phyloP scores from a whole-genome alignment of 2,329 filamentous ascomycete species.

The Calycina marina region DNA sequence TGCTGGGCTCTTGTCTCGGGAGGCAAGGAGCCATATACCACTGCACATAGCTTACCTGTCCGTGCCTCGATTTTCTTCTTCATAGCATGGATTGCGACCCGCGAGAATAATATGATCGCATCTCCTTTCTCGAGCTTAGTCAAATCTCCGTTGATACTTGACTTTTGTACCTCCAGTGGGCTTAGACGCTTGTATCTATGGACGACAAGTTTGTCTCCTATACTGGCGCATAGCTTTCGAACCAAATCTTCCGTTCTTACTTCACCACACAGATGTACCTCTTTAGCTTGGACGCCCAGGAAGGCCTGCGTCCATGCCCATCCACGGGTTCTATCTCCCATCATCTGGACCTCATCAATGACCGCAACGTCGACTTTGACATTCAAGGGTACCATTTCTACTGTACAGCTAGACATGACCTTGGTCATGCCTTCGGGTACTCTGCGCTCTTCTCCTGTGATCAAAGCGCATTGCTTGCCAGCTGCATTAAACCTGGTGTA shows the following conservation, averaged over 20 bases:
- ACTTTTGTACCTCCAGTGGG: conserved; percentile 50
- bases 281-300: conserved; percentile 71
- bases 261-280: conserved; percentile 90
- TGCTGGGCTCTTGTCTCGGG: conserved; percentile 89
- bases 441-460: conserved; percentile 85
- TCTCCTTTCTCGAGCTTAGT: conserved; percentile 70
- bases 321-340: conserved; percentile 63
- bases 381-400: conserved; percentile 62
- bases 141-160: conserved; percentile 50
- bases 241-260: conserved; percentile 69
- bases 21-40: conserved; percentile 83
- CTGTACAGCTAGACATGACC: conserved; percentile 71
- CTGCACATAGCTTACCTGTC: conserved; percentile 71
- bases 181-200: conserved; percentile 77
- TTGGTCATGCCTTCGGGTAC: conserved; percentile 42
- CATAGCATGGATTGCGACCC: conserved; percentile 65
- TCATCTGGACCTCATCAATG: conserved; percentile 98
- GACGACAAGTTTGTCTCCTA: conserved; percentile 70
- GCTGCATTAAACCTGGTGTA: conserved; percentile 73
- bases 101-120: conserved; percentile 75
- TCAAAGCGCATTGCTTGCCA: conserved; percentile 59
- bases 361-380: conserved; percentile 65
- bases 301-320: conserved; percentile 93
- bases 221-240: conserved; percentile 57
- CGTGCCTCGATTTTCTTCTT: conserved; percentile 61